Evolutionary conservation across 2,329 filamentous ascomycete genomes (phyloP), one percentile per base, ranked within the genome.

Genomic region (Chaetomiaceae sp.): DNA sequence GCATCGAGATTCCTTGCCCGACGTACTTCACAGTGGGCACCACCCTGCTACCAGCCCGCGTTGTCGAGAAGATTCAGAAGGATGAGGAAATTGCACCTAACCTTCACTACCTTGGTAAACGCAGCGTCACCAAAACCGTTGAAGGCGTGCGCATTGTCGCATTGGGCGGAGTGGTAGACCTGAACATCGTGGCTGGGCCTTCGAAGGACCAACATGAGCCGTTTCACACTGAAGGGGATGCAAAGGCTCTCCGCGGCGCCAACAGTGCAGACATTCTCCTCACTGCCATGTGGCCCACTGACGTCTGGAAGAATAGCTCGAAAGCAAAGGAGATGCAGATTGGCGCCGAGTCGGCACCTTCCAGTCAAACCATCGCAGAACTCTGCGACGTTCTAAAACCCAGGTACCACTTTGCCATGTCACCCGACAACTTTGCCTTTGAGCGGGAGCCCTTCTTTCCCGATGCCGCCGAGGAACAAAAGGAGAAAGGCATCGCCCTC

Each of bases 391-490:
- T 82, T 0, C 71, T 99, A 18, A 94, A 90, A 67, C 94, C 94
- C n/a, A 84, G 89, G 25, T 99, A 99, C 65, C 91, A 97, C 68
- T 85, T 97, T 64, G 84, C 89, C 1, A 76, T 81, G 3, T 88
- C 88, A 0, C 77, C 82, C 1, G 68, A 67, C 8, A 71, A 77
- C 6, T 84, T 84, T 62, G 92, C 88, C 70, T 97, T 86, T 67
- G 92, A 99, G 71, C 84, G 94, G 51, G 94, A 97, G 69, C 90
- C 92, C 0, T 99, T 96, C 73, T 85, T 94, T 64, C 86, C 95
- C 66, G 76, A 79, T 1, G 61, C 70, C 6, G 67, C 69, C 33
- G 70, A 71, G 13, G 72, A 73, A 0, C 62, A 67, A 16, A 53
- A 53, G 9, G 61, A 6, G 77, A 84, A 52, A 71, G 75, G 20